Percentiles rank a stretch among this genome's conserved stretches.
Conservation (phyloP, 176 grass and related monocot genomes). For the Ampelocalamus luodianensis region DNA sequence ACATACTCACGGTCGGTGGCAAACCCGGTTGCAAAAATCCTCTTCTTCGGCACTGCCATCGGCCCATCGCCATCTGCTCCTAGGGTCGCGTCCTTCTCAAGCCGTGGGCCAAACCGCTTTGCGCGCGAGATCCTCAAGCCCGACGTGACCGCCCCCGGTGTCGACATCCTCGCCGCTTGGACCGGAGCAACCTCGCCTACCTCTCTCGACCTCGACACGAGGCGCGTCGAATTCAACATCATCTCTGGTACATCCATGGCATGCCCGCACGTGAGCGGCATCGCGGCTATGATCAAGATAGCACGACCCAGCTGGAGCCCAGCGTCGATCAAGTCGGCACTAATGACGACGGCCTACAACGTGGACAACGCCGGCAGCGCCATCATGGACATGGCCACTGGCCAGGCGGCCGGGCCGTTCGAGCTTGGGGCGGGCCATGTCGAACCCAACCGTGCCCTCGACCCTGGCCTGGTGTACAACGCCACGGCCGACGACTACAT, state of each 20-base stretch:
- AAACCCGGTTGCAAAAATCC: conserved; percentile 29
- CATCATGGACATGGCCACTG: conserved; percentile 49
- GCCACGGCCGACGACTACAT: too few relatives aligned
- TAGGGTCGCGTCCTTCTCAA: conserved; percentile 50
- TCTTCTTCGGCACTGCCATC: conserved; percentile 43
- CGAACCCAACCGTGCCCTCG: too few relatives aligned
- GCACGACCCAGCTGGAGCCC: conserved; percentile 55
- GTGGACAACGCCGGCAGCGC: conserved; percentile 48
- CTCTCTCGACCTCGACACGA: conserved; percentile 28
- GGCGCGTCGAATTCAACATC: conserved; percentile 58
- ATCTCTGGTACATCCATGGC: conserved; percentile 51
- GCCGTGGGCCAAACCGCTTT: conserved; percentile 43
- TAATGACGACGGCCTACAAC: conserved; percentile 62
- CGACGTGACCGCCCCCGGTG: conserved; percentile 61
- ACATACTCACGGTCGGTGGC: too few relatives aligned
- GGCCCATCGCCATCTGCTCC: conserved; percentile 40
- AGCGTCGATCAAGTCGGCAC: conserved; percentile 45
- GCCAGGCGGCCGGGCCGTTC: conserved; percentile 33
- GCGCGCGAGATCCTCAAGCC: conserved; percentile 62
- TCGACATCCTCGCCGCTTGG: conserved; percentile 70
- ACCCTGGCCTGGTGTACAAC: too few relatives aligned
- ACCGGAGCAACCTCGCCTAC: conserved; percentile 17
- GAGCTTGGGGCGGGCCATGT: too few relatives aligned
- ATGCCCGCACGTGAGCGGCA: conserved; percentile 55
- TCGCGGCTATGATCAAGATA: conserved; percentile 47